These are phyloP conservation scores for Flaveria floridana DNA, from an alignment of 140 eudicot species.

Conservation along the genomic window DNA sequence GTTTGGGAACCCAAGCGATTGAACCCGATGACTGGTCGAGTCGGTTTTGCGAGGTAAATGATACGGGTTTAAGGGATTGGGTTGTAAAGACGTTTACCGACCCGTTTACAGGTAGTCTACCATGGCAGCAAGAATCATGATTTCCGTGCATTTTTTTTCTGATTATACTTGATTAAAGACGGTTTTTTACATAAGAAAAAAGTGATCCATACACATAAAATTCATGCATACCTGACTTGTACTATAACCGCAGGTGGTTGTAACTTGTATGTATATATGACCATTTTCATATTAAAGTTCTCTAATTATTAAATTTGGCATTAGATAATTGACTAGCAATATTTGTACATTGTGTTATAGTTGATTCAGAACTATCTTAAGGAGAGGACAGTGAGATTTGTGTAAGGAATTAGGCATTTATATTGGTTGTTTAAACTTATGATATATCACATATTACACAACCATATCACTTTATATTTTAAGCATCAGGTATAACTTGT, in stretches of 20 bases:
- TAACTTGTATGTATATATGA: neutral
- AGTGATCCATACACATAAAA: neutral
- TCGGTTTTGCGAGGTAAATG: constrained; percentile 65
- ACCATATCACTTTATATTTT: too few relatives aligned
- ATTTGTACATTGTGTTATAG: constrained; percentile 11
- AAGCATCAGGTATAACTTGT: too few relatives aligned
- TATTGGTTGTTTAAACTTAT: too few relatives aligned
- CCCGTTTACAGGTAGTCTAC: constrained; percentile 46
- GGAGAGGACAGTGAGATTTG: too few relatives aligned
- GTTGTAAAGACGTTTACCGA: constrained; percentile 47
- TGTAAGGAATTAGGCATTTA: too few relatives aligned
- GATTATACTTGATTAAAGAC: neutral
- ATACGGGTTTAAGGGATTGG: constrained; percentile 51
- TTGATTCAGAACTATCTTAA: neutral
- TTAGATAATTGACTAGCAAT: constrained; percentile 12
- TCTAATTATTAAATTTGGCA: neutral
- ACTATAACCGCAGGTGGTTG: neutral
- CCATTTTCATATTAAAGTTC: neutral
- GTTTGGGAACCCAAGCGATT: constrained; percentile 63
- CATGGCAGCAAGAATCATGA: constrained; percentile 54
- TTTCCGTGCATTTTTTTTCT: constrained; percentile 16
- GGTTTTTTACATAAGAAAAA: neutral
- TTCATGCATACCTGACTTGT: neutral
- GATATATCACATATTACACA: too few relatives aligned
- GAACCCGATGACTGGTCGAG: constrained; percentile 71